Evolutionary conservation across 164 flowering plant genomes (phyloP).

Genomic region (Amborella trichopoda): DNA sequence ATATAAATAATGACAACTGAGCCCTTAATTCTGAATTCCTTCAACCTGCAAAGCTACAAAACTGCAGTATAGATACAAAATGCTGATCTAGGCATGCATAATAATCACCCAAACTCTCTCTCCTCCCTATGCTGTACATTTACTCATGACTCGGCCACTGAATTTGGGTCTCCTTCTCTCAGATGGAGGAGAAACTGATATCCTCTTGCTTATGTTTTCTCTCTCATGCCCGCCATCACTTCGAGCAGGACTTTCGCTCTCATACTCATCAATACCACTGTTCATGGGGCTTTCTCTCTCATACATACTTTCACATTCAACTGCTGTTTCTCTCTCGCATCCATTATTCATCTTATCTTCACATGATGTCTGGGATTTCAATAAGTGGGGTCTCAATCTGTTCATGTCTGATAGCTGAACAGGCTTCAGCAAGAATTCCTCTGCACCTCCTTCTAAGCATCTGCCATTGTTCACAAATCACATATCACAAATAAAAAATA

Average conservation of each 20-base stretch:
- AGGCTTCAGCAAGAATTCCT: slow-evolving; percentile 78
- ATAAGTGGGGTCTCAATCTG: slow-evolving; percentile 52
- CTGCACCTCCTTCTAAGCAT: slow-evolving; percentile 92
- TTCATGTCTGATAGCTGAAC: slow-evolving; percentile 52
- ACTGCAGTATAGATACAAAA: no score
- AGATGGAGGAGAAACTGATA: slow-evolving; percentile 42
- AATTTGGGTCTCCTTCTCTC: slow-evolving; percentile 47
- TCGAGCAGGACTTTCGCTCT: no score
- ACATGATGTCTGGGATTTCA: slow-evolving; percentile 33
- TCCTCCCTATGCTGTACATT: no score
- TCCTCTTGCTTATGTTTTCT: slow-evolving; percentile 39
- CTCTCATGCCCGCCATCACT: slow-evolving; percentile 3
- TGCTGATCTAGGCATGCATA: no score
- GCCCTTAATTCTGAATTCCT: no score
- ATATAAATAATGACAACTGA: no score
- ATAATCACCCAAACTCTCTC: no score
- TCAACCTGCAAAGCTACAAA: no score
- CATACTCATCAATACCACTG: slow-evolving; percentile 4
- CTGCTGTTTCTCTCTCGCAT: background rate
- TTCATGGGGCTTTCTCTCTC: background rate
- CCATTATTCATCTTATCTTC: background rate
- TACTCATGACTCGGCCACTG: no score
- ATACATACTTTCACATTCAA: background rate
- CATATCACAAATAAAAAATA: background rate
- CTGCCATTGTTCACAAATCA: slow-evolving; percentile 23